A percentile compares a stretch with the other conserved stretches of the same genome.
phyloP scores from a whole-genome alignment of 2,329 filamentous ascomycete genomes.

The Calonectria pteridis region DNA sequence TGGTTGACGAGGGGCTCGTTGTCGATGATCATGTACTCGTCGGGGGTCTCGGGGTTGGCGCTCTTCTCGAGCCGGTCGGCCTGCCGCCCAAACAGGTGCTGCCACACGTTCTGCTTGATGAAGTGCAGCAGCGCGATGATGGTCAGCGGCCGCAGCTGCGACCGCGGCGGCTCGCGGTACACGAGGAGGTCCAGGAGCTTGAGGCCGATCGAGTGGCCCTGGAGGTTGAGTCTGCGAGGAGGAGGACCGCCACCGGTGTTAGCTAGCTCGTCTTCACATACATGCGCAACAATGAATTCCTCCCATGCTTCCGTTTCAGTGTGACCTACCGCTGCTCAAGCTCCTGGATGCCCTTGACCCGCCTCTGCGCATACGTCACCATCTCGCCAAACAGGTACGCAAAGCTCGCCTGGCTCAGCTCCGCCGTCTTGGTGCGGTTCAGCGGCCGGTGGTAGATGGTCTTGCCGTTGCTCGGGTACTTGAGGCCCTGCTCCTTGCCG shows the following conservation, averaged over 20 bases:
- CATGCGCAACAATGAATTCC: neutral
- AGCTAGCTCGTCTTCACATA: neutral
- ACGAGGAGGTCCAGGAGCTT: conserved; percentile 96
- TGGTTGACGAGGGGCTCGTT: conserved; percentile 97
- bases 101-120: conserved; percentile 93
- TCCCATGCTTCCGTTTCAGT: too few relatives aligned
- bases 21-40: conserved; percentile 99
- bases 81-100: conserved; percentile 89
- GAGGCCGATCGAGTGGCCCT: conserved; percentile 94
- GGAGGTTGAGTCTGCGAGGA: conserved; percentile 87
- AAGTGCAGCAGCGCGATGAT: conserved; percentile 94
- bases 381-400: conserved; percentile 97
- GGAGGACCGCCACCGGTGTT: too few relatives aligned
- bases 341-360: conserved; percentile 93
- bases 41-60: conserved; percentile 82
- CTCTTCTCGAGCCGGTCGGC: conserved; percentile 95
- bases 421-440: conserved; percentile 88
- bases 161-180: conserved; percentile 79
- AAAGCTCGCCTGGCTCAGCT: conserved; percentile 93
- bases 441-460: conserved; percentile 97
- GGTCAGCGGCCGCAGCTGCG: conserved; percentile 82
- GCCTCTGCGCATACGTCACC: conserved; percentile 92
- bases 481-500: conserved; percentile 73
- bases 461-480: conserved; percentile 92
- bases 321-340: conserved; percentile 83